These are phyloP conservation scores for Zalerion maritima DNA, from an alignment of 495 filamentous ascomycete genomes.

Conservation along the genomic window DNA sequence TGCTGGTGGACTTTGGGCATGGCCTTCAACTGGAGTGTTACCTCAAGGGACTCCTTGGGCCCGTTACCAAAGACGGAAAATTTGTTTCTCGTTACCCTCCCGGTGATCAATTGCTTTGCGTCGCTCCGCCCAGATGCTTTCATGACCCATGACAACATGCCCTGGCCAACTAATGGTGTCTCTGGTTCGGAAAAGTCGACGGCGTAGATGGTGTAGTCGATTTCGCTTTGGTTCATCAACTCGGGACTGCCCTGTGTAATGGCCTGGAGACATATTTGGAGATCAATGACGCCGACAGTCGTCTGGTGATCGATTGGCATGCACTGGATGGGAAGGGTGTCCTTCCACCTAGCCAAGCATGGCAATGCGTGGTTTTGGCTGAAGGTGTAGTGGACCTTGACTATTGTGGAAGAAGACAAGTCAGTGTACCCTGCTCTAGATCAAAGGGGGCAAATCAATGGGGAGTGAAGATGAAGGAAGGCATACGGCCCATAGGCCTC, in stretches of 20 bases:
- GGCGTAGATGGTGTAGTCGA: slow-evolving; percentile 92
- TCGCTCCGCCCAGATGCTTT: slow-evolving; percentile 37
- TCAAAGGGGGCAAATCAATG: neutral
- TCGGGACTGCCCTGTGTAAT: slow-evolving; percentile 70
- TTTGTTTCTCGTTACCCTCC: slow-evolving; percentile 73
- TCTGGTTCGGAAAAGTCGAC: slow-evolving; percentile 94
- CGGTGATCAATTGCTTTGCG: slow-evolving; percentile 66
- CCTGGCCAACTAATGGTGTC: slow-evolving; percentile 84
- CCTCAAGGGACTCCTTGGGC: slow-evolving; percentile 81
- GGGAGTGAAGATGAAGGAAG: slow-evolving; percentile 2
- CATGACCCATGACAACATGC: slow-evolving; percentile 83
- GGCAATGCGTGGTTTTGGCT: slow-evolving; percentile 79
- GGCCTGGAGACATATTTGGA: slow-evolving; percentile 81
- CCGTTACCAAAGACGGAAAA: slow-evolving; percentile 71
- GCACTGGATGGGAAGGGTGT: slow-evolving; percentile 64
- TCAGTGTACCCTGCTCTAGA: neutral
- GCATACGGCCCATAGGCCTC: slow-evolving; percentile 37
- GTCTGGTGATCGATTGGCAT: slow-evolving; percentile 57
- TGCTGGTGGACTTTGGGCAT: slow-evolving; percentile 58
- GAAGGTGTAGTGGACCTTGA: slow-evolving; percentile 96
- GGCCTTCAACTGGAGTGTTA: slow-evolving; percentile 76
- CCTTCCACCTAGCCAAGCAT: slow-evolving; percentile 80
- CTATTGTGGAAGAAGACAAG: slow-evolving; percentile 22
- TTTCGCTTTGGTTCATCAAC: slow-evolving; percentile 64
- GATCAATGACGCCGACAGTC: slow-evolving; percentile 74